A percentile compares a stretch with the other conserved stretches of the same genome.
Conservation (phyloP, 2,329 filamentous ascomycete genomes). For the Fusarium pseudograminearum region DNA sequence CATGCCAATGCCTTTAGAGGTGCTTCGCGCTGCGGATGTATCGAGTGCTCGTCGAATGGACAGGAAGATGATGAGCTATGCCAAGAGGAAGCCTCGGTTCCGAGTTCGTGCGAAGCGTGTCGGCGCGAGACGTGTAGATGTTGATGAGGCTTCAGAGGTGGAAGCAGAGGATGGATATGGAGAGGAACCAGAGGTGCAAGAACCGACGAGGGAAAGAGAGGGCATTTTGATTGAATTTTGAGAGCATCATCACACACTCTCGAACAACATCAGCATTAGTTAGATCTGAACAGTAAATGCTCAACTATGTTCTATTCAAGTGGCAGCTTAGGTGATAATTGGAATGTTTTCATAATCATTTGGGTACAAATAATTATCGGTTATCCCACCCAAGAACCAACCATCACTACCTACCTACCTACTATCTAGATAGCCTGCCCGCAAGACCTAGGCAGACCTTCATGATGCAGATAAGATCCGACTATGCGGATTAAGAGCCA, state of each 20-base stretch:
- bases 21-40: conserved; percentile 7
- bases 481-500: background rate
- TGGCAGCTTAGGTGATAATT: background rate
- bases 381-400: background rate
- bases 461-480: background rate
- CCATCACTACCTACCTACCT: background rate
- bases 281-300: background rate
- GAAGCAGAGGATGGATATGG: conserved; percentile 9
- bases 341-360: background rate
- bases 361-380: background rate
- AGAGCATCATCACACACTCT: background rate
- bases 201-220: conserved; percentile 10
- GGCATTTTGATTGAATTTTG: conserved; percentile 29
- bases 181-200: background rate
- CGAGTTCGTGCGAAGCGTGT: background rate
- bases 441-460: background rate
- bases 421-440: background rate
- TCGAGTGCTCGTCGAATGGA: conserved; percentile 7
- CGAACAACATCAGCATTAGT: background rate
- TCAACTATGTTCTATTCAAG: background rate
- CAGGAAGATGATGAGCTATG: conserved; percentile 1
- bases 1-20: conserved; percentile 27
- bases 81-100: conserved; percentile 23
- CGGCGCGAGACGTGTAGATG: background rate
- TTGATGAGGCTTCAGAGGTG: background rate